phyloP scores from a whole-genome alignment of 2,329 filamentous ascomycete species.

The Penicillium brasilianum region DNA sequence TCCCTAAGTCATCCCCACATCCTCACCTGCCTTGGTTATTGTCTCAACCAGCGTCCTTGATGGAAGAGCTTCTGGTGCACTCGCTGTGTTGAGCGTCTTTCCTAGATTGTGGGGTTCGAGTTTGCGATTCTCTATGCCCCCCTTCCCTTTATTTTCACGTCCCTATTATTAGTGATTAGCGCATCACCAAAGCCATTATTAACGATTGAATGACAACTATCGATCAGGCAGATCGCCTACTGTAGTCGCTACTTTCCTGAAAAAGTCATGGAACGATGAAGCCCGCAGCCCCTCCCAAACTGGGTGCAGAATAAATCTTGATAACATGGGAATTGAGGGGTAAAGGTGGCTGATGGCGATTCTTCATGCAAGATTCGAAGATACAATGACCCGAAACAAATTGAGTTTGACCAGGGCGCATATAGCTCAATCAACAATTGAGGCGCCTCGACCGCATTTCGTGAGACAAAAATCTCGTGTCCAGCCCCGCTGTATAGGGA shows the following conservation, averaged over 20 bases:
- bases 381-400: background rate
- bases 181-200: background rate
- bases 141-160: background rate
- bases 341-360: background rate
- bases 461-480: background rate
- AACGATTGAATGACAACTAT: constrained; percentile 1
- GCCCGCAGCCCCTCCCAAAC: background rate
- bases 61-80: too few species aligned
- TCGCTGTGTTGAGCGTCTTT: background rate
- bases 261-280: too few species aligned
- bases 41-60: background rate
- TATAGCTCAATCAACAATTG: background rate
- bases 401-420: background rate
- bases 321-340: background rate
- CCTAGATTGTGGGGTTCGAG: background rate
- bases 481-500: background rate
- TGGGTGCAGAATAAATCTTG: background rate
- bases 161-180: background rate
- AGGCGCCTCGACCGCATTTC: background rate
- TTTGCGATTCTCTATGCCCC: background rate
- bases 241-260: background rate
- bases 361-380: too few species aligned
- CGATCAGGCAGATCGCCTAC: background rate
- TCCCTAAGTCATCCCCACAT: background rate
- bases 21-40: background rate